Percentiles rank a stretch among this genome's conserved stretches.
Conservation (phyloP, 1,284 basidiomycete species). For the Sporisorium exsertum region DNA sequence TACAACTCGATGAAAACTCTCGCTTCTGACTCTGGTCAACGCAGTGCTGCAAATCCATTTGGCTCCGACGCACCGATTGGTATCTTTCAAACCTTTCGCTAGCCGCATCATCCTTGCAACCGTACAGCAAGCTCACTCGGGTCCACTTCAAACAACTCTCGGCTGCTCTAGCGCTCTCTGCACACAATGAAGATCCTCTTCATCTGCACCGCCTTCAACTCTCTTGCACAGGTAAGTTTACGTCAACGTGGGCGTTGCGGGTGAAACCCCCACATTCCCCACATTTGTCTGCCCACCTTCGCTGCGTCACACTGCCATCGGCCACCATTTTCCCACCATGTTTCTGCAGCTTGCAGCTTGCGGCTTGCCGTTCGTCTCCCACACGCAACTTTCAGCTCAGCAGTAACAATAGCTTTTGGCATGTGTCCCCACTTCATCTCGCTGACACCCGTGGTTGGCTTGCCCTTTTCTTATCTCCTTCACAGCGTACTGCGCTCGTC, state of each 20-base stretch:
- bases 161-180: no score
- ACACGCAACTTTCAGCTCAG: neutral
- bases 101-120: neutral
- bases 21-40: neutral
- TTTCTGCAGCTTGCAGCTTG: no score
- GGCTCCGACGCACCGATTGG: no score
- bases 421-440: neutral
- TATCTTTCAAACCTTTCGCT: neutral
- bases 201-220: slow-evolving; percentile 71
- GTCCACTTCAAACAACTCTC: no score
- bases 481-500: slow-evolving; percentile 64
- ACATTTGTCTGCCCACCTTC: no score
- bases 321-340: neutral
- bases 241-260: no score
- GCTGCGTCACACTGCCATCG: no score
- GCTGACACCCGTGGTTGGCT: neutral
- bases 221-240: slow-evolving; percentile 49
- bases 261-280: neutral
- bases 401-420: neutral
- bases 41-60: neutral
- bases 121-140: no score
- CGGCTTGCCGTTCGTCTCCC: neutral
- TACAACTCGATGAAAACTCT: neutral
- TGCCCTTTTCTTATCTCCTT: neutral
- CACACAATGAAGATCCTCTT: slow-evolving; percentile 68